These are phyloP conservation scores for Marasmius oreades DNA, from an alignment of 1,284 basidiomycete species.

Conservation along the genomic window DNA sequence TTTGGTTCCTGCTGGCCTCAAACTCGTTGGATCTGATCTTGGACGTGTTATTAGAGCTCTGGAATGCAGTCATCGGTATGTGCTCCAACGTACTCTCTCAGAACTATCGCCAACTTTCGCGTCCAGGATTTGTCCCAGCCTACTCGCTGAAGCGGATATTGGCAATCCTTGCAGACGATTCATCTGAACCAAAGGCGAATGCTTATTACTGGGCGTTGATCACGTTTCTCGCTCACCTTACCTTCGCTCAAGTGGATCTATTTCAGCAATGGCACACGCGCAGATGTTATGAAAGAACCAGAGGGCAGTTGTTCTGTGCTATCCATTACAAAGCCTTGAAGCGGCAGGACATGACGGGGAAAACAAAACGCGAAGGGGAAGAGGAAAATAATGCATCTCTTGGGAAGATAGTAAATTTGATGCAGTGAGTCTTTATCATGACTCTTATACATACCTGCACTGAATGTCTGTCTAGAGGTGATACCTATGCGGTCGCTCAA, in stretches of 20 bases:
- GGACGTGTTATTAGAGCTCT: slow-evolving; percentile 52
- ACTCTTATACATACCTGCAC: not conserved
- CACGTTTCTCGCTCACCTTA: slow-evolving; percentile 65
- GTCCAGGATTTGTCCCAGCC: slow-evolving; percentile 50
- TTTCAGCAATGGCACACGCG: slow-evolving; percentile 64
- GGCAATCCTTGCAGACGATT: slow-evolving; percentile 41
- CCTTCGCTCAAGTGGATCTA: slow-evolving; percentile 67
- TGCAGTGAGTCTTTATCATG: slow-evolving; percentile 48
- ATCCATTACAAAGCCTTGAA: slow-evolving; percentile 69
- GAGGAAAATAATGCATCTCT: slow-evolving; percentile 51
- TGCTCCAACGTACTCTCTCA: slow-evolving; percentile 20
- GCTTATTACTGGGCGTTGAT: slow-evolving; percentile 71
- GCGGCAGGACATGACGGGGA: slow-evolving; percentile 60
- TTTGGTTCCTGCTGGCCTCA: slow-evolving; percentile 63
- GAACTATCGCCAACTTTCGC: slow-evolving; percentile 18
- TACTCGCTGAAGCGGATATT: slow-evolving; percentile 62
- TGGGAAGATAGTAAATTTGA: slow-evolving; percentile 70
- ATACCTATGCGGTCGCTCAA: slow-evolving; percentile 67
- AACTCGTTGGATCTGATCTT: slow-evolving; percentile 73
- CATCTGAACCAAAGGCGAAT: slow-evolving; percentile 43
- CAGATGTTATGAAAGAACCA: slow-evolving; percentile 63
- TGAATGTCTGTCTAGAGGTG: slow-evolving; percentile 42
- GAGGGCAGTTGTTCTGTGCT: slow-evolving; percentile 66
- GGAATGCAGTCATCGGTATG: slow-evolving; percentile 59
- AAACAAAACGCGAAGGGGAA: slow-evolving; percentile 37